Base-by-base conservation (phyloP, 2,329 filamentous ascomycete genomes). In the Tolypocladium guangdongense region DNA sequence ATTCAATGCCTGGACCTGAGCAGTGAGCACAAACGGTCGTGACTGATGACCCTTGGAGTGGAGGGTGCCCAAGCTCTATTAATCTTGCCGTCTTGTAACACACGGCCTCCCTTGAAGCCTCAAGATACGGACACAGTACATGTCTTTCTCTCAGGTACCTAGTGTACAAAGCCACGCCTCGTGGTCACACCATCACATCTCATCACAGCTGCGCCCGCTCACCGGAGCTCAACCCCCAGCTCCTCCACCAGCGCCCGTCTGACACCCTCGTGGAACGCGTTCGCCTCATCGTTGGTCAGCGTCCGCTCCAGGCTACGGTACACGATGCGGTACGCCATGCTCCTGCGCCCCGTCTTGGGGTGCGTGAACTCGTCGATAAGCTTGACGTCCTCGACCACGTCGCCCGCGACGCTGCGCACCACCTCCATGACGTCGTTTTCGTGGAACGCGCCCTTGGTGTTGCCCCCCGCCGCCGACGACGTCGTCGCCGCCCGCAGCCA, bases 341-440 rank as follows among this genome's bases (percentile, higher is more conserved):
- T 96, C 72, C 81, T 86, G 60, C 87, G 78, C 4, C 86, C 84
- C 22, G 87, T 91, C 73, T 88, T 90, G 38, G 91, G 90, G 70
- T 97, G 90, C 49, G 81, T 83, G 68, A 97, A 99, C 66, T 89
- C 81, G 70, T 97, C 93, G 51, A 89, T 82, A 32, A 95, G 76
- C 56, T 75, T 77, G 50, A 97, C 92, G 67, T 96, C 90, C 71
- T 99, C 93, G 37, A 93, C 90, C 24, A 84, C 71, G 67, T 95
- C 88, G 50, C 90, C 91, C 11, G 83, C 88, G 48, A 92, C 78
- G 60, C 84, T 84, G 59, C 93, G 84, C 20, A 96, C 88, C 54
- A 96, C 80, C 71, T 97, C 93, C 92, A 97, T 97, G 51, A 97
- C 77, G 69, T 99, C 93, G 71, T 97, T 97, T 68, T 95, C 91